phyloP scores from a whole-genome alignment of 78 protist genomes.

The Ministeria vibrans region DNA sequence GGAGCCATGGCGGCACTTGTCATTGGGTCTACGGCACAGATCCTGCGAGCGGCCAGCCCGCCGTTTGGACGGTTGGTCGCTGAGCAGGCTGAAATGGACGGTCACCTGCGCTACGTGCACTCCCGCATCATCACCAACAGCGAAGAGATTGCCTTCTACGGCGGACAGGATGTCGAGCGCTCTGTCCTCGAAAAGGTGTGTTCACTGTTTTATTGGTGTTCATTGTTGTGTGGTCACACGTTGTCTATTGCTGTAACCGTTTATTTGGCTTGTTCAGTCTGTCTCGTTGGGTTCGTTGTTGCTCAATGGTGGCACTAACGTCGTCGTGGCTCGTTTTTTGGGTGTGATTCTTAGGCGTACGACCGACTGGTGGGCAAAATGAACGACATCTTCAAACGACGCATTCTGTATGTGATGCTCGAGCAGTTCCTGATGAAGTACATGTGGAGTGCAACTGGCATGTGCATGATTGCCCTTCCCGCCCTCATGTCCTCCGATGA shows the following conservation, averaged over 20 bases:
- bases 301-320: no score
- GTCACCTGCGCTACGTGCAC: conserved; percentile 32
- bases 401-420: conserved; percentile 15
- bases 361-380: conserved; percentile 12
- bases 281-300: no score
- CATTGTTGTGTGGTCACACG: no score
- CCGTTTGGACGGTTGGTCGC: conserved; percentile 23
- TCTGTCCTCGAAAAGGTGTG: not conserved
- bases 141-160: conserved; percentile 50
- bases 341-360: no score
- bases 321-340: no score
- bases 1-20: not conserved
- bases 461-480: conserved; percentile 37
- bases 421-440: conserved; percentile 44
- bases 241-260: no score
- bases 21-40: not conserved
- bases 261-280: no score
- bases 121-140: conserved; percentile 21
- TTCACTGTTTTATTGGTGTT: no score
- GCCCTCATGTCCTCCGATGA: no score
- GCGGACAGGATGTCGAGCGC: conserved; percentile 25
- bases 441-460: conserved; percentile 32
- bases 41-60: conserved; percentile 6
- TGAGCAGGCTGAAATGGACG: conserved; percentile 23
- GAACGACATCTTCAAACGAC: not conserved